Base-by-base conservation (phyloP, 441 rosid genomes). In the Populus tomentosa region DNA sequence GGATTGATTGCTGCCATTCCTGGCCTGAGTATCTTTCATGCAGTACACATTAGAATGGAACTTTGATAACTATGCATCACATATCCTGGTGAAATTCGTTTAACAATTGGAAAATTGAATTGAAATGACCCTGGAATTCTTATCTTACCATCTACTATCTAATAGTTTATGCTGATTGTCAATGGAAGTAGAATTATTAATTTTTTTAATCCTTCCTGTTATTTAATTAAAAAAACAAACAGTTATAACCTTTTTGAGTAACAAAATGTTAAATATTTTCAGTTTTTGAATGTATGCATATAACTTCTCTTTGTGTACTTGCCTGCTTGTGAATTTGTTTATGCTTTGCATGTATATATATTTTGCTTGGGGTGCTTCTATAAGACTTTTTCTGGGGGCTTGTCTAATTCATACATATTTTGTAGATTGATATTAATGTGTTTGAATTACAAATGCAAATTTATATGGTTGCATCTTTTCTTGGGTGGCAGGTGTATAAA, bases 401-500 rank as follows among this genome's bases (percentile, higher is more conserved):
- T 20, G 18, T 18, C 24, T 69, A 33, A 5, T 70, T 21, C 7
- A 23, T 24, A 9, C 2, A 46, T 46, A 46, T 46, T 46, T 67
- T 68, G 46, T 10, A 70, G 6, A 18, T 70, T 69, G 30, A 61
- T 3, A 2, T 32, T 67, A 46, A 13, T 10, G 23, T 67, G 59
- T 30, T 79, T 36, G 71, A 65, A 70, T 63, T 67, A 66, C 38
- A 2, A 14, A 66, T 28, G 24, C 16, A 67, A 68, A 61, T 75
- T 70, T 71, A 18, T 73, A 53, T 65, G 21, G 74, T 66, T 81
- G n/a, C 62, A 33, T 67, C 73, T 80, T 80, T 72, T 56, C 63
- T 16, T 86, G 83, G 79, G 69, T 80, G 87, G 80, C 89, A 96
- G 99, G 96, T 91, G 38, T 96, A 91, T 82, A 86, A 89, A 85